Conservation (phyloP, 768 basidiomycete genomes). For the Amanita inopinata region DNA sequence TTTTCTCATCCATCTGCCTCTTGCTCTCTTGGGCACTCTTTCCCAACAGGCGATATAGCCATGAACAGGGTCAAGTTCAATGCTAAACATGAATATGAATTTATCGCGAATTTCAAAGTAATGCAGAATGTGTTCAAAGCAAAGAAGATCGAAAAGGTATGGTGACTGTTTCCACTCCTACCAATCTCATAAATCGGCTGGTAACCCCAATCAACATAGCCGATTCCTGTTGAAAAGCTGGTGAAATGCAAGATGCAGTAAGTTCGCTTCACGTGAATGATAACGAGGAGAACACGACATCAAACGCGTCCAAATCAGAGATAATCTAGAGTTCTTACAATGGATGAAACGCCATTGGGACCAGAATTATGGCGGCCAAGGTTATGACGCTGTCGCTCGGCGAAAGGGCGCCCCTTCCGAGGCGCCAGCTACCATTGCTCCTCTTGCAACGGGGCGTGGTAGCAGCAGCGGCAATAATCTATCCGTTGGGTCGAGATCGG, state of each 20-base stretch:
- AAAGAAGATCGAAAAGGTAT: conserved; percentile 90
- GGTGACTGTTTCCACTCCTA: conserved; percentile 12
- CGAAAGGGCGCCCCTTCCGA: conserved; percentile 72
- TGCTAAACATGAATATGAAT: conserved; percentile 95
- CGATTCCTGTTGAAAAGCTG: conserved; percentile 90
- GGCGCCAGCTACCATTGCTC: conserved; percentile 70
- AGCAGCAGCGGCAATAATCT: conserved; percentile 19
- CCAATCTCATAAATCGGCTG: conserved; percentile 6
- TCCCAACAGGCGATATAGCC: conserved; percentile 66
- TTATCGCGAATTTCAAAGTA: conserved; percentile 89
- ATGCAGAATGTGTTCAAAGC: conserved; percentile 87
- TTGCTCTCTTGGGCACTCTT: conserved; percentile 9
- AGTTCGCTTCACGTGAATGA: conserved; percentile 24
- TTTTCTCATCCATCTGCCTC: conserved; percentile 7
- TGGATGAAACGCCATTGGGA: conserved; percentile 98
- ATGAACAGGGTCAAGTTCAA: conserved; percentile 93
- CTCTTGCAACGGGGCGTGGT: conserved; percentile 37
- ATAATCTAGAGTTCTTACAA: conserved; percentile 97
- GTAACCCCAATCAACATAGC: conserved; percentile 34
- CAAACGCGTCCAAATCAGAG: conserved; percentile 33
- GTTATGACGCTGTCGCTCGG: conserved; percentile 78
- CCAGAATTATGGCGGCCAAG: conserved; percentile 76
- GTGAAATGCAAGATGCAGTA: conserved; percentile 99
- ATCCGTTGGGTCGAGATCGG: conserved; percentile 31
- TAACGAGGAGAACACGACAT: background rate